Evolutionary conservation across 768 basidiomycete species (phyloP).

Genomic region (Boletus pseudopeckii): DNA sequence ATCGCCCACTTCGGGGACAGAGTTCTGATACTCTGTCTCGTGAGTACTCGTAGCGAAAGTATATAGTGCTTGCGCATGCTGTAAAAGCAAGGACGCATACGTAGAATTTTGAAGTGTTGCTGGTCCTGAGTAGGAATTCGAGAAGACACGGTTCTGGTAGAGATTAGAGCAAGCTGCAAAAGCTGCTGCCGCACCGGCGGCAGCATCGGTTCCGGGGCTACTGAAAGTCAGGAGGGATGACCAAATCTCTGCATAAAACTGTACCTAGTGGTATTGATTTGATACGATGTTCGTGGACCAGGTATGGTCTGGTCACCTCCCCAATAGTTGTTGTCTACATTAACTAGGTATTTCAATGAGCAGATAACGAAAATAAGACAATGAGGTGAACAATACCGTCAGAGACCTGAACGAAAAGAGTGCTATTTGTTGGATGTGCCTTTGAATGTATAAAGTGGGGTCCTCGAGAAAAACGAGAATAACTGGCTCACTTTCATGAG

Average conservation of each 20-base stretch:
- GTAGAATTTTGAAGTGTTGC: slow-evolving; percentile 68
- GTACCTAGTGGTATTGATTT: slow-evolving; percentile 66
- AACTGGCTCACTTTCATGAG: slow-evolving; percentile 67
- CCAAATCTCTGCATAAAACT: background rate
- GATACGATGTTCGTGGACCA: slow-evolving; percentile 66
- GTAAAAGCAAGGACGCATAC: slow-evolving; percentile 67
- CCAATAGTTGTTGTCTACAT: slow-evolving; percentile 80
- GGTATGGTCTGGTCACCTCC: slow-evolving; percentile 83
- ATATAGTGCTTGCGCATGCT: slow-evolving; percentile 75
- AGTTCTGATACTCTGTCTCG: slow-evolving; percentile 61
- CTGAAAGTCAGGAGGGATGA: background rate
- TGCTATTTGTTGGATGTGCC: slow-evolving; percentile 75
- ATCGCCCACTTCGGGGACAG: slow-evolving; percentile 58
- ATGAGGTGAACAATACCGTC: slow-evolving; percentile 39
- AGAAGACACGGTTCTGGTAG: slow-evolving; percentile 62
- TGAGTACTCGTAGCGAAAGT: slow-evolving; percentile 68
- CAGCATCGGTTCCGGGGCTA: slow-evolving; percentile 86
- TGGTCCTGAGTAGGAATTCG: slow-evolving; percentile 51
- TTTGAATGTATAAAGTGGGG: slow-evolving; percentile 27
- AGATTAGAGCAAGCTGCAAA: slow-evolving; percentile 84
- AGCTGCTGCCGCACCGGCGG: slow-evolving; percentile 79
- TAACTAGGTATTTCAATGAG: slow-evolving; percentile 35
- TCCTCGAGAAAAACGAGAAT: background rate
- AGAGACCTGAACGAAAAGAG: slow-evolving; percentile 76
- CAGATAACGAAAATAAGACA: background rate